Base-by-base conservation (phyloP, 192 early-diverging fungal species). In the Spizellomyces sp. region DNA sequence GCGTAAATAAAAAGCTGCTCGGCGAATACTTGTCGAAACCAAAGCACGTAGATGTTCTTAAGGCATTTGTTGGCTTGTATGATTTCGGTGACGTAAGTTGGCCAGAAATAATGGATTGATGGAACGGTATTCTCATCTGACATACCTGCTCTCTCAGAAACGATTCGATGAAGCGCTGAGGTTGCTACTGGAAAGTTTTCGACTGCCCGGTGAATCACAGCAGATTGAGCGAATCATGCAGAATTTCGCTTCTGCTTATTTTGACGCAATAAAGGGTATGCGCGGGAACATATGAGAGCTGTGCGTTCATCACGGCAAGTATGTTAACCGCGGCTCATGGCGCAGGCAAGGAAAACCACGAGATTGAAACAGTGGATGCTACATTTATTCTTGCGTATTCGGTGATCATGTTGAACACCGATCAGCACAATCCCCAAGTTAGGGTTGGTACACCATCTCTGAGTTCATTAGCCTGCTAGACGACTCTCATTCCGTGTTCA, bases 331-430 rank as follows among this genome's bases (percentile, higher is more conserved):
- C 27, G n/a, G 36, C 54, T 61, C 45, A 5, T 57, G 27, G 10
- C 65, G 75, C 71, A 76, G 61, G 61, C 27, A 36, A 63, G n/a
- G 76, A 66, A 12, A 48, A 84, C 75, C 42, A 86, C 15, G 84
- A 90, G n/a, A 87, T 98, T 72, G 90, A 89, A 8, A 90, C 82
- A 63, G 83, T 89, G 62, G 90, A 93, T 55, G 92, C 93, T 17
- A 90, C 91, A 1, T 95, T 92, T 69, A 86, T 99, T 41, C 84
- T 99, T 44, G 84, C 96, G 0, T 99, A 91, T 66, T 93, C 96
- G 1, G 86, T 98, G 41, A 94, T 99, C 57, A 94, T 99, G 91
- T 84, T 99, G 71, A 99, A 99, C 77, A 98, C 96, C 4, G 98
- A 99, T 86, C 93, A 94, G 81, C 95, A 99, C 76, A 98, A 94